Conservation (phyloP, 345 rosid genomes). For the Geranium rotundifolium region DNA sequence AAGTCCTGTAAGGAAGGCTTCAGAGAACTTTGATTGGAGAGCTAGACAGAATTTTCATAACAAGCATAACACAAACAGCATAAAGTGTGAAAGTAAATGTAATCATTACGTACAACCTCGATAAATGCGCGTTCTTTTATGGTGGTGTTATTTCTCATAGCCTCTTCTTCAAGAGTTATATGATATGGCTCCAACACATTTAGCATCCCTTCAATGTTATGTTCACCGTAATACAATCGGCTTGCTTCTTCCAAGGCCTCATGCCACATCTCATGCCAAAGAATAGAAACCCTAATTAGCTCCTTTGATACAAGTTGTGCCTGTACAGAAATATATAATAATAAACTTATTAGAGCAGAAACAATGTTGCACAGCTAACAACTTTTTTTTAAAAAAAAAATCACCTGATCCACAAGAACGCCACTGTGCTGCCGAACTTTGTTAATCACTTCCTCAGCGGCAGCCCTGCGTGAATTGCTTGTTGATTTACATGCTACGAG, state of each 20-base stretch:
- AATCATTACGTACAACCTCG: slow-evolving; percentile 41
- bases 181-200: slow-evolving; percentile 91
- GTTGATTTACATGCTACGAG: slow-evolving; percentile 98
- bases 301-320: slow-evolving; percentile 93
- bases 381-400: not conserved
- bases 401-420: slow-evolving; percentile 84
- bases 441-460: slow-evolving; percentile 96
- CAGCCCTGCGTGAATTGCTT: slow-evolving; percentile 86
- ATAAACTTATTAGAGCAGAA: not conserved
- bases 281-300: slow-evolving; percentile 91
- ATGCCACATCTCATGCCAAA: slow-evolving; percentile 99
- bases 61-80: not conserved
- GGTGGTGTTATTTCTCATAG: slow-evolving; percentile 49
- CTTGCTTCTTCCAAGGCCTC: slow-evolving; percentile 99
- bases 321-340: slow-evolving; percentile 23
- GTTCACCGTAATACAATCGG: slow-evolving; percentile 95
- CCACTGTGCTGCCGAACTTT: slow-evolving; percentile 96
- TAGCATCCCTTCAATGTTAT: slow-evolving; percentile 91
- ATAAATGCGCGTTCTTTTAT: slow-evolving; percentile 89
- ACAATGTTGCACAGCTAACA: not conserved
- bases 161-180: slow-evolving; percentile 87
- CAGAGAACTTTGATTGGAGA: too few relatives aligned
- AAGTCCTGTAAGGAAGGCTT: too few relatives aligned
- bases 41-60: too few relatives aligned
- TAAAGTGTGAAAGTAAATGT: not conserved